These are phyloP conservation scores for Parasarocladium wereldwijsianum DNA, from an alignment of 2,329 filamentous ascomycete genomes.

Conservation along the genomic window DNA sequence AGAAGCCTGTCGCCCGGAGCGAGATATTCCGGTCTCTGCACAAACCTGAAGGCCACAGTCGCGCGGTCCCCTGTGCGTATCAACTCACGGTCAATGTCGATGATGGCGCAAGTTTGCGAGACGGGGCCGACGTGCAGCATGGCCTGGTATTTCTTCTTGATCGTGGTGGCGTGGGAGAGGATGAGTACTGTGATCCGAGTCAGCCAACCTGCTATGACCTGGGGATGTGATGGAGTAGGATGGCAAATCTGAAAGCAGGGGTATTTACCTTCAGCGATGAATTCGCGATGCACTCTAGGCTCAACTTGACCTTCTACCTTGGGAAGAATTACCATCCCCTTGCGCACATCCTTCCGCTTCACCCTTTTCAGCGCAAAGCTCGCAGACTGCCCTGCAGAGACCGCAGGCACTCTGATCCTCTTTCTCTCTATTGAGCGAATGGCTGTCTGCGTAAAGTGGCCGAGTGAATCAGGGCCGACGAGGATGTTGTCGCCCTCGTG, in stretches of 20 bases:
- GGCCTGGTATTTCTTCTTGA: conserved; percentile 91
- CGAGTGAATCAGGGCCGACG: conserved; percentile 79
- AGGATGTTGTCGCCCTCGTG: conserved; percentile 84
- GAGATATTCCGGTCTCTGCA: conserved; percentile 86
- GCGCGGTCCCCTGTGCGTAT: conserved; percentile 93
- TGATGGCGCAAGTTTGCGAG: conserved; percentile 90
- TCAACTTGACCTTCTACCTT: conserved; percentile 58
- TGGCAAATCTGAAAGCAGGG: not conserved
- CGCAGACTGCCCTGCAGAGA: conserved; percentile 81
- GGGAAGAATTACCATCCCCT: conserved; percentile 93
- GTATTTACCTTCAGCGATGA: conserved; percentile 56
- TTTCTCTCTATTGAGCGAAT: conserved; percentile 92
- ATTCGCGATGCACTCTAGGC: conserved; percentile 61
- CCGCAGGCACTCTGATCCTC: conserved; percentile 74
- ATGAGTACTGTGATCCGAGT: conserved; percentile 57
- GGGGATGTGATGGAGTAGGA: conserved; percentile 5
- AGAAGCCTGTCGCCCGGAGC: conserved; percentile 77
- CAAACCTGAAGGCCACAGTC: conserved; percentile 84
- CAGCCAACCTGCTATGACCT: not conserved
- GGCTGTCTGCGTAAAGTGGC: conserved; percentile 74
- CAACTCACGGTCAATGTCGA: conserved; percentile 91
- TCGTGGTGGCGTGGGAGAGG: conserved; percentile 88
- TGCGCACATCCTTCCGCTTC: conserved; percentile 80
- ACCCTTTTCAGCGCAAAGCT: conserved; percentile 84
- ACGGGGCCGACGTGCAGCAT: conserved; percentile 96